Evolutionary conservation across 1,284 basidiomycete species (phyloP), one percentile per base, ranked within the genome.

Genomic region (Boletus sp.): DNA sequence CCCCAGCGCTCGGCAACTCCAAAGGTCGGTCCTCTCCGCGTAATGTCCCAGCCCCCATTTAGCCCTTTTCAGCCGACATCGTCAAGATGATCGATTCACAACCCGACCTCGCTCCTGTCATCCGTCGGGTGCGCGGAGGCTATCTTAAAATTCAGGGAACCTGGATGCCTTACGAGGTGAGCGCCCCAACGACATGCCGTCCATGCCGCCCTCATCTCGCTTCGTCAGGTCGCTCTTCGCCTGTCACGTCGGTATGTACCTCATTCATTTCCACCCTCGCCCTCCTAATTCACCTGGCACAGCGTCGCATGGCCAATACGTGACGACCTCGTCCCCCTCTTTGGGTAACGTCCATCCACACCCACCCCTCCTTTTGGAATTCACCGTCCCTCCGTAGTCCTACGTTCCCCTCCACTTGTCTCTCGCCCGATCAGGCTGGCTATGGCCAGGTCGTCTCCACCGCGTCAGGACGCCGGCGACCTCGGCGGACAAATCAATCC

Each of bases 261-360:
- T 59, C 64, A 53, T 64, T 56, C 56, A 35, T 65, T 54, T 52
- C 59, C 46, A 52, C 58, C 59, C 47, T 30, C 40, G 47, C 46
- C 61, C 67, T 68, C 66, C 73, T 61, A 58, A 69, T 58, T 56
- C 44, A 37, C 60, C 50, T 64, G 59, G 60, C 66, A 21, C 71
- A 92, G 91, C 66, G 91, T 94, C 38, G 92, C 91, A n/a, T 94
- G 90, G 89, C 80, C 87, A n/a, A 93, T 94, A 68, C 87, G 91
- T 52, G 85, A 93, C 58, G 91, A 94, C 69, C 81, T 94, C 30
- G 76, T 94, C 55, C 92, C 91, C 23, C 77, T 94, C 38, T 94
- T 94, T 76, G 91, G 92, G 91, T 92, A 75, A 64, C 79, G 69
- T 49, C 46, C 37, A 27, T 47, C 50, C 51, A 40, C 55, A 25